Percentiles rank a stretch among this genome's conserved stretches.
Evolutionary conservation across 164 flowering plant genomes (phyloP).

Genomic region (Sedum album): DNA sequence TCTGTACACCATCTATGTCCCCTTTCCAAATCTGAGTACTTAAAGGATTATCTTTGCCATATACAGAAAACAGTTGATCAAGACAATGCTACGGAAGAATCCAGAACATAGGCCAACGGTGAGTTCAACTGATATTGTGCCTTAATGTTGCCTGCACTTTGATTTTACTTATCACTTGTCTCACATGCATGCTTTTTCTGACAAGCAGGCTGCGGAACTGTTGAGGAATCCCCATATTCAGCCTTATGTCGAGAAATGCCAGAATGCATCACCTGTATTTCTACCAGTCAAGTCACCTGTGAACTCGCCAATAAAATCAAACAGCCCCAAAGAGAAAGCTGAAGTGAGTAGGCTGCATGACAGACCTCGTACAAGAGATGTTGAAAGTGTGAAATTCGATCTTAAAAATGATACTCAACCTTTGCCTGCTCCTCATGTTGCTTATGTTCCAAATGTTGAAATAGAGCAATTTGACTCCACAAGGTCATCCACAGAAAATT

Average conservation of each 20-base stretch:
- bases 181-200: not conserved
- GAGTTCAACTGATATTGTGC: constrained; percentile 13
- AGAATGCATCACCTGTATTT: constrained; percentile 31
- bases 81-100: constrained; percentile 58
- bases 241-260: constrained; percentile 36
- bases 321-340: constrained; percentile 14
- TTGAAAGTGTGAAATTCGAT: constrained; percentile 1
- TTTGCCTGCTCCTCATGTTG: not conserved
- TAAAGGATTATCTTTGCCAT: not conserved
- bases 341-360: constrained; percentile 8
- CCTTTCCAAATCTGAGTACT: not conserved
- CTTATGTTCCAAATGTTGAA: not conserved
- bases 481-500: constrained; percentile 3
- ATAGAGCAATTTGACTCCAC: not conserved
- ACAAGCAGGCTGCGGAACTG: constrained; percentile 47
- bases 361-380: constrained; percentile 9
- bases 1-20: not conserved
- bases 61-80: constrained; percentile 52
- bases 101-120: constrained; percentile 73
- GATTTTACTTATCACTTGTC: not conserved
- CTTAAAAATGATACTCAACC: not conserved
- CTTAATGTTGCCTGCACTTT: not conserved
- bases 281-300: constrained; percentile 33
- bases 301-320: not conserved
- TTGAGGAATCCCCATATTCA: constrained; percentile 47